phyloP scores from a whole-genome alignment of 2,329 filamentous ascomycete species.

The Cyanodermella asteris region DNA sequence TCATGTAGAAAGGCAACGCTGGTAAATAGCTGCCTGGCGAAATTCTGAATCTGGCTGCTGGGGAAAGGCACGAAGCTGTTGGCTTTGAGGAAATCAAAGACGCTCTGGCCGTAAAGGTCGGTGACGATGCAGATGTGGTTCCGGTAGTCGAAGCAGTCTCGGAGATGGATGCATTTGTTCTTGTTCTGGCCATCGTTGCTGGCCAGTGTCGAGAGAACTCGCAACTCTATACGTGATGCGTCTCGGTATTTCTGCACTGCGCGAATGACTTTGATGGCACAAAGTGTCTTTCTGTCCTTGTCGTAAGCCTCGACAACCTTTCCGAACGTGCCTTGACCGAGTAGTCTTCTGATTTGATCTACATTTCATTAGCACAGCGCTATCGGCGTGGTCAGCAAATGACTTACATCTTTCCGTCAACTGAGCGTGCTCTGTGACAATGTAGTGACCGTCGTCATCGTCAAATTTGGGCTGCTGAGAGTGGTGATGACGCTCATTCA shows the following conservation, averaged over 20 bases:
- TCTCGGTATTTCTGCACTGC: conserved; percentile 97
- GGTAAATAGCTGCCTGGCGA: conserved; percentile 89
- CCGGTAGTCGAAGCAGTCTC: conserved; percentile 91
- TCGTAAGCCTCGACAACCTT: conserved; percentile 93
- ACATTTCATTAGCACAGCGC: conserved; percentile 1
- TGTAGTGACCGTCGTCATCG: conserved; percentile 92
- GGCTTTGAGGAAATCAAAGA: conserved; percentile 93
- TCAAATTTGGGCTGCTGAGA: conserved; percentile 51
- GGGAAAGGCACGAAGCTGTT: conserved; percentile 93
- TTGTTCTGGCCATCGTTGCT: conserved; percentile 81
- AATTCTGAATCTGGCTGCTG: conserved; percentile 93
- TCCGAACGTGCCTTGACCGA: conserved; percentile 93
- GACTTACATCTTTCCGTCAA: conserved; percentile 75
- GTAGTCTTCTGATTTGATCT: conserved; percentile 76
- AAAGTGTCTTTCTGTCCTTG: conserved; percentile 50
- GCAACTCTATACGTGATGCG: conserved; percentile 80
- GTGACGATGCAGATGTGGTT: conserved; percentile 85
- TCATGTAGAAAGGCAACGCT: conserved; percentile 96
- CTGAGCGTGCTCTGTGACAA: conserved; percentile 68
- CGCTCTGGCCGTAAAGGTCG: conserved; percentile 69
- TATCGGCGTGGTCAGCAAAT: neutral
- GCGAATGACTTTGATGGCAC: conserved; percentile 94
- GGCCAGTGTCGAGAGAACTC: conserved; percentile 76
- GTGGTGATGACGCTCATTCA: conserved; percentile 17
- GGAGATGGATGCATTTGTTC: conserved; percentile 88